Evolutionary conservation across 257 asterid genomes (phyloP), one percentile per base, ranked within the genome.

Genomic region (Plectranthus barbatus): DNA sequence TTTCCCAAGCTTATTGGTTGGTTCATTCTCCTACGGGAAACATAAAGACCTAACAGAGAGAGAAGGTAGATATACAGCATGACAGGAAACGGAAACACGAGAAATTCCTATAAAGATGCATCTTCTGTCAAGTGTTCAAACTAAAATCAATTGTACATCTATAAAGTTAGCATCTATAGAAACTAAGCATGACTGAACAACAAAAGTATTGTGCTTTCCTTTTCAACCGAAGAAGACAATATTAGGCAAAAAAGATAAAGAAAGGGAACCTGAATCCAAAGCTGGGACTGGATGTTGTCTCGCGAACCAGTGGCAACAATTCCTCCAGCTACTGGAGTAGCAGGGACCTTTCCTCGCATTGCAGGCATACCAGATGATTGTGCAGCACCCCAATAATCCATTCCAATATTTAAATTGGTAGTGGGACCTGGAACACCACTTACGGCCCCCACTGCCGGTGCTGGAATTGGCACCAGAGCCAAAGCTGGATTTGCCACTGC

Each of bases 341-440:
- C 56, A 51, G 86, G 77, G 26, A 80, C 82, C 72, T 87, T 83
- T 47, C 95, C 97, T 24, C 62, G 77, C 67, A 89, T 76, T 55
- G 81, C 84, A 62, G 95, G 95, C 69, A 83, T 66, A 67, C 83
- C 70, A 23, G 94, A 69, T 66, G 90, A 64, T 67, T 80, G 69
- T 7, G 88, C 80, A 9, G 82, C 74, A 62, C 83, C 84, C 97
- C 95, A 90, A 72, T 83, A 87, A 74, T 90, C 97, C 92, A 87
- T 85, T 57, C 97, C 95, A 48, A 90, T 90, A 62, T 88, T 86
- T 70, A 91, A 80, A 80, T 88, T 91, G 54, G 95, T 91, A 68
- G 98, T 65, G 69, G 95, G 98, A 44, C 96, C 93, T 54, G 94
- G 78, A 75, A 81, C 79, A 66, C 86, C 83, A 50, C 76, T 81